Conservation (phyloP, 225 moss, liverwort and hornwort genomes). For the Marchantia polymorpha region DNA sequence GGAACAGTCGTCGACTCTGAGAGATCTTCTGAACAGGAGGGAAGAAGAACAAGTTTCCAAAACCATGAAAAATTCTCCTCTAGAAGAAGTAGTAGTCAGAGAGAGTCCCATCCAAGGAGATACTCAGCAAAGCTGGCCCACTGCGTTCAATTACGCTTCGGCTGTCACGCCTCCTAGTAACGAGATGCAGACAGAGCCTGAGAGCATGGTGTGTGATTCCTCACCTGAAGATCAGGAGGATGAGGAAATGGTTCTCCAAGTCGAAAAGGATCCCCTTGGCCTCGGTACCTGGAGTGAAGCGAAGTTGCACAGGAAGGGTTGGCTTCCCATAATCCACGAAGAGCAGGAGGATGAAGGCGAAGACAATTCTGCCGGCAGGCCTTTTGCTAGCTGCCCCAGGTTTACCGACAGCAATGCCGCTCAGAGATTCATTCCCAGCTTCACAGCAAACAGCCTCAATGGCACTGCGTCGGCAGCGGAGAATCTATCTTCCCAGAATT, state of each 20-base stretch:
- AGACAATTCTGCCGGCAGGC: slow-evolving; percentile 27
- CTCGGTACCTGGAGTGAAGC: slow-evolving; percentile 63
- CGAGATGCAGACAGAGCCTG: slow-evolving; percentile 4
- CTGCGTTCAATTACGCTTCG: not conserved
- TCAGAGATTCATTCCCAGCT: slow-evolving; percentile 3
- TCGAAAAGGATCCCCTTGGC: slow-evolving; percentile 37
- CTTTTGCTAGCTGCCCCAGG: slow-evolving; percentile 34
- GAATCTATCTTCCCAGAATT: not conserved
- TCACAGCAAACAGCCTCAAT: not conserved
- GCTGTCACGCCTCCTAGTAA: not conserved
- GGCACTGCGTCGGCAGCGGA: not conserved
- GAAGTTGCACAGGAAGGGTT: slow-evolving; percentile 67
- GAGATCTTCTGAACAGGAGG: slow-evolving; percentile 41
- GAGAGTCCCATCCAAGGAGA: slow-evolving; percentile 4
- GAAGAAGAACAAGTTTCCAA: slow-evolving; percentile 29
- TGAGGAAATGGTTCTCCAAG: slow-evolving; percentile 18
- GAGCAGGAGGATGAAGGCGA: slow-evolving; percentile 58
- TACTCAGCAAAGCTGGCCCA: slow-evolving; percentile 19
- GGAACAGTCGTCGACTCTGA: slow-evolving; percentile 41
- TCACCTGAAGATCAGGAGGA: slow-evolving; percentile 19
- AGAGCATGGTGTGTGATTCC: slow-evolving; percentile 18
- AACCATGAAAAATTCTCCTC: slow-evolving; percentile 2
- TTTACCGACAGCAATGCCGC: slow-evolving; percentile 18
- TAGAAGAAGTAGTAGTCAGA: slow-evolving; percentile 9
- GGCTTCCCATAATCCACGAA: slow-evolving; percentile 81